These are phyloP conservation scores for Zymoseptoria crescenta DNA, from an alignment of 2,329 filamentous ascomycete species.

Conservation along the genomic window DNA sequence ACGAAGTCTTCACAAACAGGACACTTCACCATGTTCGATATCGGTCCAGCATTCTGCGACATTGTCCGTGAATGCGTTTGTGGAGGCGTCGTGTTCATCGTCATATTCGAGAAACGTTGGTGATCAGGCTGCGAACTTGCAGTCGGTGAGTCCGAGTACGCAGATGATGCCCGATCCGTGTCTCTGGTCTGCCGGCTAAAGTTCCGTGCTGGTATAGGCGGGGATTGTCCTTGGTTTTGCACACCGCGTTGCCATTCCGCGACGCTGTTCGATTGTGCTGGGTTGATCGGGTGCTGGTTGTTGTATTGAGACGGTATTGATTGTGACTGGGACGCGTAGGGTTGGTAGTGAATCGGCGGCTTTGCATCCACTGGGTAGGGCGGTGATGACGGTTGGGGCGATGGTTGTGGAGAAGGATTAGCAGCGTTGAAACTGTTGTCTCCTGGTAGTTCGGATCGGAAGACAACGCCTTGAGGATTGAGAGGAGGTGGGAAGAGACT, in stretches of 20 bases:
- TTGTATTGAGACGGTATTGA: constrained; percentile 1
- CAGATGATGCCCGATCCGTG: constrained; percentile 1
- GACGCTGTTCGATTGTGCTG: constrained; percentile 7
- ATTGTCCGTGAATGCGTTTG: background rate
- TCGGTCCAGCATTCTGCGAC: background rate
- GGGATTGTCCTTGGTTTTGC: background rate
- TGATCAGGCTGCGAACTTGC: background rate
- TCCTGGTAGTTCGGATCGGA: constrained; percentile 24
- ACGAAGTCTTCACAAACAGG: constrained; percentile 27
- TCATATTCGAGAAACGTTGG: background rate
- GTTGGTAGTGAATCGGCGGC: constrained; percentile 9
- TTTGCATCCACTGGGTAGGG: constrained; percentile 5
- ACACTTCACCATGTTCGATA: constrained; percentile 15
- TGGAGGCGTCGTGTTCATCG: background rate
- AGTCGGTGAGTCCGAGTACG: background rate
- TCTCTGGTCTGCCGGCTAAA: background rate
- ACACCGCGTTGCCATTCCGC: constrained; percentile 16
- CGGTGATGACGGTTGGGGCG: constrained; percentile 6
- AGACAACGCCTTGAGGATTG: constrained; percentile 15
- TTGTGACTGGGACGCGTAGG: constrained; percentile 6
- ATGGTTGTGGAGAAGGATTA: constrained; percentile 13
- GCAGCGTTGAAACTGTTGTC: constrained; percentile 14
- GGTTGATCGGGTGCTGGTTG: constrained; percentile 9
- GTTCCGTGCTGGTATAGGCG: background rate
- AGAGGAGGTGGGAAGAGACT: constrained; percentile 16